Percentiles rank a stretch among this genome's conserved stretches.
Evolutionary conservation across 371 early-diverging fungal species (phyloP).

Genomic region (Syncephalastrum contaminatum): DNA sequence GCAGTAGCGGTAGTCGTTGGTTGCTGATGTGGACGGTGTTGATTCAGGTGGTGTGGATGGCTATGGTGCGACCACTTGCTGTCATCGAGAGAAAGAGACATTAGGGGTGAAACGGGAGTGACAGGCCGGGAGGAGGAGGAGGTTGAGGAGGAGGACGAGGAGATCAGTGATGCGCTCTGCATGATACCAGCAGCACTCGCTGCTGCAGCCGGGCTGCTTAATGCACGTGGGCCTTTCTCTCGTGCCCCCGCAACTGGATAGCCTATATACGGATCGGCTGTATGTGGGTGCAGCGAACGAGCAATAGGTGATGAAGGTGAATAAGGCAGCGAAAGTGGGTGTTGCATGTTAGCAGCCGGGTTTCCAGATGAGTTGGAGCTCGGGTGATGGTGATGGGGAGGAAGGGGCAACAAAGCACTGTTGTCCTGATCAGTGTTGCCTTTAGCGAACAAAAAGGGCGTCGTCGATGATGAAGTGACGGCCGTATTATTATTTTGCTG

Average conservation of each 20-base stretch:
- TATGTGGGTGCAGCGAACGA: conserved; percentile 6
- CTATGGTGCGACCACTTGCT: neutral
- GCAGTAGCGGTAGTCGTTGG: neutral
- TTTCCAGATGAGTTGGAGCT: neutral
- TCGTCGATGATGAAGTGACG: conserved; percentile 1
- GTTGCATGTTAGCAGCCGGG: neutral
- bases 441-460: neutral
- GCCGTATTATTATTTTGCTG: conserved; percentile 1
- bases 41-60: neutral
- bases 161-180: conserved; percentile 11
- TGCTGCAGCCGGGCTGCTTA: conserved; percentile 11
- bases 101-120: conserved; percentile 16
- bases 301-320: conserved; percentile 11
- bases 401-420: conserved; percentile 1
- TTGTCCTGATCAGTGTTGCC: conserved; percentile 1
- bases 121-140: conserved; percentile 10
- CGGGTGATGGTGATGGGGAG: neutral
- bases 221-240: conserved; percentile 8
- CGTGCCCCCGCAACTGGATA: neutral
- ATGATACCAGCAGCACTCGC: neutral
- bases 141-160: conserved; percentile 12
- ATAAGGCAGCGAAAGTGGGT: conserved; percentile 10
- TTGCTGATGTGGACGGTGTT: neutral
- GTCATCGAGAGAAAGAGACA: conserved; percentile 1
- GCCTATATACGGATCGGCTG: conserved; percentile 8